phyloP scores from a whole-genome alignment of 495 filamentous ascomycete genomes.

The Rhypophila decipiens region DNA sequence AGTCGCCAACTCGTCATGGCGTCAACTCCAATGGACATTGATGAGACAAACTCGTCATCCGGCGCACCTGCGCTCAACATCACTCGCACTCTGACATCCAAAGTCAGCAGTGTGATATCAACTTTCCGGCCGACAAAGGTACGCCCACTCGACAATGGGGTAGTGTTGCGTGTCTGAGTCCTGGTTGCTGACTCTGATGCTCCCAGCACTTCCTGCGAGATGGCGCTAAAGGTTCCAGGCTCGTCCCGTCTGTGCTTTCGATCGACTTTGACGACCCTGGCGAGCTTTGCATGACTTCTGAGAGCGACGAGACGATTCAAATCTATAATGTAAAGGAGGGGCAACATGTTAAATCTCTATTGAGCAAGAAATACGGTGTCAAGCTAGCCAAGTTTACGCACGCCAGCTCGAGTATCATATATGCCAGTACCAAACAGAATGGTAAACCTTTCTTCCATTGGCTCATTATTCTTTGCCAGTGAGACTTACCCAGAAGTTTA shows the following conservation, averaged over 20 bases:
- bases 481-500: slow-evolving; percentile 18
- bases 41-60: slow-evolving; percentile 32
- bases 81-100: slow-evolving; percentile 25
- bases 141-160: slow-evolving; percentile 1
- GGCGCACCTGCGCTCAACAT: slow-evolving; percentile 35
- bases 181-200: neutral
- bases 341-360: slow-evolving; percentile 72
- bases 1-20: slow-evolving; percentile 27
- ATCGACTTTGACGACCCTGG: slow-evolving; percentile 95
- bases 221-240: slow-evolving; percentile 34
- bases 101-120: slow-evolving; percentile 36
- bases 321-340: slow-evolving; percentile 90
- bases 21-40: slow-evolving; percentile 49
- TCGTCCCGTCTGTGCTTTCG: slow-evolving; percentile 48
- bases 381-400: slow-evolving; percentile 93
- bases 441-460: slow-evolving; percentile 35
- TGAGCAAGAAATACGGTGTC: slow-evolving; percentile 90
- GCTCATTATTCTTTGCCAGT: slow-evolving; percentile 8
- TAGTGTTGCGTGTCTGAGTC: too few species aligned
- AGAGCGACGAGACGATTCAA: slow-evolving; percentile 89
- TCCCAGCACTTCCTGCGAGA: slow-evolving; percentile 37
- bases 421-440: slow-evolving; percentile 92
- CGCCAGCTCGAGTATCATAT: slow-evolving; percentile 77
- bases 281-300: slow-evolving; percentile 78
- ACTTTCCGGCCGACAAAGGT: slow-evolving; percentile 49